Evolutionary conservation across 805 yeast genomes (phyloP).

Genomic region (Nakazawaea sp.): DNA sequence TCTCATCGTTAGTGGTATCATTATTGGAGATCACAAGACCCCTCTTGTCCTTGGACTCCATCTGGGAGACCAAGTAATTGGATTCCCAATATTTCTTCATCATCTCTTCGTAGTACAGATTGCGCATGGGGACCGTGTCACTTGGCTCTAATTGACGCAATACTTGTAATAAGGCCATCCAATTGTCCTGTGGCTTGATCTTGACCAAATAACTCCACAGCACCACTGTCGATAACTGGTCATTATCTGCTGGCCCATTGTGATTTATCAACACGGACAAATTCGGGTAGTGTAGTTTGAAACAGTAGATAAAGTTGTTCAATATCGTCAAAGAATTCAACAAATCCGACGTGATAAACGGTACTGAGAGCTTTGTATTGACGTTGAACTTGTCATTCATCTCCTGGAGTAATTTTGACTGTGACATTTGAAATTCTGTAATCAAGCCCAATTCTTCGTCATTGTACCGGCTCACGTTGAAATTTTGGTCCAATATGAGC

Average conservation of each 20-base stretch:
- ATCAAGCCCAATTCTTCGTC: background rate
- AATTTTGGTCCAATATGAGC: conserved; percentile 4
- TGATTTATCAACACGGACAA: conserved; percentile 3
- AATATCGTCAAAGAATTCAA: background rate
- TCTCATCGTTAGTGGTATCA: background rate
- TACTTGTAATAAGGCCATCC: background rate
- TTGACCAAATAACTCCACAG: conserved; percentile 4
- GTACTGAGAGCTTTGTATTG: conserved; percentile 1
- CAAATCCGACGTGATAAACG: conserved; percentile 1
- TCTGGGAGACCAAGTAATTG: background rate
- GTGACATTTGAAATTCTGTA: background rate
- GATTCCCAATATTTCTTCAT: conserved; percentile 6
- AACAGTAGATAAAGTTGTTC: conserved; percentile 3
- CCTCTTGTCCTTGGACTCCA: conserved; percentile 2
- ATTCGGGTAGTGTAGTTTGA: conserved; percentile 5
- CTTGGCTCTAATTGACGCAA: background rate
- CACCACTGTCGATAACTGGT: background rate
- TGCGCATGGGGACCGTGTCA: too few species aligned
- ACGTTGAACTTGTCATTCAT: conserved; percentile 1
- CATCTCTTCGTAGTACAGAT: conserved; percentile 2
- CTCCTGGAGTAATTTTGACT: background rate
- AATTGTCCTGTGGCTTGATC: conserved; percentile 3
- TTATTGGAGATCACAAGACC: background rate
- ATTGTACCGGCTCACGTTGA: background rate
- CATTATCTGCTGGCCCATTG: background rate